A percentile compares a stretch with the other conserved stretches of the same genome.
These are phyloP conservation scores for Pythium dissotocum DNA, from an alignment of 352 stramenopile species.

Conservation along the genomic window DNA sequence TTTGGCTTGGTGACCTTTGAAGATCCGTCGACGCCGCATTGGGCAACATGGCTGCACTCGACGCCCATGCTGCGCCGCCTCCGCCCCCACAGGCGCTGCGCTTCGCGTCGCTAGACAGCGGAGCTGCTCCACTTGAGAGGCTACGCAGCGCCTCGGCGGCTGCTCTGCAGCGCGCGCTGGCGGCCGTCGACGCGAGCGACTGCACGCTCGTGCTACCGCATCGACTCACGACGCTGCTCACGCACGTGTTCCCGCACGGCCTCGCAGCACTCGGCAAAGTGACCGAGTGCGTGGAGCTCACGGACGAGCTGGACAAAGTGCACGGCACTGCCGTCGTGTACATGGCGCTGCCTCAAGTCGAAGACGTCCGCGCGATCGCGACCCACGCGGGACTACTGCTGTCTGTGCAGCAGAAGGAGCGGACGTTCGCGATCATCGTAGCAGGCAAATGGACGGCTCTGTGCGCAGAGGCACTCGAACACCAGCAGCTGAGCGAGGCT, in stretches of 20 bases:
- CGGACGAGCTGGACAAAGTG: slow-evolving; percentile 43
- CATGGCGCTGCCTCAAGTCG: slow-evolving; percentile 38
- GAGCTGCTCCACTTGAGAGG: slow-evolving; percentile 14
- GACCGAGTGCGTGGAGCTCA: slow-evolving; percentile 58
- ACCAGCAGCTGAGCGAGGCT: slow-evolving; percentile 33
- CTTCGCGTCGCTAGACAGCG: slow-evolving; percentile 17
- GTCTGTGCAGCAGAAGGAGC: slow-evolving; percentile 20
- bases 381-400: slow-evolving; percentile 43
- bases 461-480: slow-evolving; percentile 44
- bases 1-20: slow-evolving; percentile 11
- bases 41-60: slow-evolving; percentile 8
- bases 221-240: slow-evolving; percentile 55
- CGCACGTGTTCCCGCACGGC: slow-evolving; percentile 58
- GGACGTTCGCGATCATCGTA: slow-evolving; percentile 39
- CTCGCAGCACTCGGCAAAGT: slow-evolving; percentile 42
- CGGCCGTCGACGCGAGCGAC: slow-evolving; percentile 29
- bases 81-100: not conserved
- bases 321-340: slow-evolving; percentile 43
- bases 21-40: slow-evolving; percentile 5
- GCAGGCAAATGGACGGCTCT: slow-evolving; percentile 56
- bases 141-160: slow-evolving; percentile 49
- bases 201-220: slow-evolving; percentile 60
- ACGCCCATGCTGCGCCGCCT: not conserved
- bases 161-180: slow-evolving; percentile 41
- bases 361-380: slow-evolving; percentile 49